Conservation (phyloP, 2,329 filamentous ascomycete species). For the Exophiala xenobiotica region DNA sequence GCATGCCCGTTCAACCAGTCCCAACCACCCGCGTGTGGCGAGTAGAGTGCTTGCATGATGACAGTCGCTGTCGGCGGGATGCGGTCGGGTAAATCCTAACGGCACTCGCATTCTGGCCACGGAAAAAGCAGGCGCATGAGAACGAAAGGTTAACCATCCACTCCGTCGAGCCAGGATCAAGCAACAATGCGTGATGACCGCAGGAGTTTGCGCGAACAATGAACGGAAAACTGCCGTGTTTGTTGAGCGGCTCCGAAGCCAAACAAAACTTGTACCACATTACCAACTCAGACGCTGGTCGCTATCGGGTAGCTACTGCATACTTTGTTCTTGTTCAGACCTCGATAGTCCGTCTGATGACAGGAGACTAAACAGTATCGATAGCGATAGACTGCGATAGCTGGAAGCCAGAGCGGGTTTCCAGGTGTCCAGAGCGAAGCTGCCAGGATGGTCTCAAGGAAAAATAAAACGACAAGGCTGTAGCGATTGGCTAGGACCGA, state of each 20-base stretch:
- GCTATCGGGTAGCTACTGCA: constrained; percentile 10
- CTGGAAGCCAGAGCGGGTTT: neutral
- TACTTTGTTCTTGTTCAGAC: constrained; percentile 13
- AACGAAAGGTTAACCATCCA: neutral
- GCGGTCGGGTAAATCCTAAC: neutral
- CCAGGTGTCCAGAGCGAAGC: neutral
- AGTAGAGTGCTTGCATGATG: constrained; percentile 11
- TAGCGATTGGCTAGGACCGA: neutral
- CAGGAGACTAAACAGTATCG: neutral
- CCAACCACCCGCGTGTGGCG: constrained; percentile 8
- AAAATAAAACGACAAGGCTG: neutral
- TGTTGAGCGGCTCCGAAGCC: constrained; percentile 1
- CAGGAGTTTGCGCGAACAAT: neutral
- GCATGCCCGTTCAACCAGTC: constrained; percentile 1
- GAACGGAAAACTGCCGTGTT: constrained; percentile 6
- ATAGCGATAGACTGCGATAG: neutral
- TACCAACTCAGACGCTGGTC: neutral
- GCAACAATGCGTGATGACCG: neutral
- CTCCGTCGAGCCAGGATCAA: neutral
- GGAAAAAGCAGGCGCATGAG: neutral
- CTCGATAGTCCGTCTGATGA: constrained; percentile 1
- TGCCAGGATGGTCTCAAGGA: neutral
- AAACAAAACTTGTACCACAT: neutral
- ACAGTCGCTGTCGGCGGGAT: neutral
- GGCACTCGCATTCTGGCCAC: neutral